phyloP scores from a whole-genome alignment of 2,329 filamentous ascomycete genomes.

The Fusarium nelsonii region DNA sequence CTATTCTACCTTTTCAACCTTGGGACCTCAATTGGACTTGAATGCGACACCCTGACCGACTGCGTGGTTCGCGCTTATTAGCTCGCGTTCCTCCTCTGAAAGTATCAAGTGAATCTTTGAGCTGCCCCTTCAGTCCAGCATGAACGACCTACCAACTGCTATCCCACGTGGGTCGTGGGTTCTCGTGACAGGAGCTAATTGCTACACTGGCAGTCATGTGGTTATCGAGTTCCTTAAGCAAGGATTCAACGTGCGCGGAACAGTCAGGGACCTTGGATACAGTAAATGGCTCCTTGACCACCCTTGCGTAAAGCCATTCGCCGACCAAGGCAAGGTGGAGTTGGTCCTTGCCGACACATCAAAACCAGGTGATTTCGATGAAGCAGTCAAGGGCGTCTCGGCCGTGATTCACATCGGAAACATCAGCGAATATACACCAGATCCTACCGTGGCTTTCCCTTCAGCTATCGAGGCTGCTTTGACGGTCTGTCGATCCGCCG shows the following conservation, averaged over 20 bases:
- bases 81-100: rapidly evolving
- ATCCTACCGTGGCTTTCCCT: conserved; percentile 33
- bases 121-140: rapidly evolving
- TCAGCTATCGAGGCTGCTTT: conserved; percentile 29
- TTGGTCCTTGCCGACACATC: conserved; percentile 37
- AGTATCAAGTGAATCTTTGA: rapidly evolving
- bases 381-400: conserved; percentile 38
- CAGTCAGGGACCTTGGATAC: conserved; percentile 31
- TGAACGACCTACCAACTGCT: conserved; percentile 25
- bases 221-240: conserved; percentile 37
- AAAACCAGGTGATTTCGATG: conserved; percentile 31
- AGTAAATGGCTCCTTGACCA: conserved; percentile 39
- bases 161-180: conserved; percentile 42
- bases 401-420: conserved; percentile 39
- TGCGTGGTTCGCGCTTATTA: background rate
- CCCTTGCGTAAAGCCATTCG: conserved; percentile 14
- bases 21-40: background rate
- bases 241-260: conserved; percentile 41
- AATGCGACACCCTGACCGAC: background rate
- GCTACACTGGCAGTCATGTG: conserved; percentile 41
- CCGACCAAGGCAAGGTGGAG: conserved; percentile 23
- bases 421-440: conserved; percentile 21
- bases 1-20: background rate
- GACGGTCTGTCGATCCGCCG: conserved; percentile 36
- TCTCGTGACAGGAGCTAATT: conserved; percentile 41